Evolutionary conservation across 2,329 filamentous ascomycete species (phyloP).

Genomic region (Fusarium sp.): DNA sequence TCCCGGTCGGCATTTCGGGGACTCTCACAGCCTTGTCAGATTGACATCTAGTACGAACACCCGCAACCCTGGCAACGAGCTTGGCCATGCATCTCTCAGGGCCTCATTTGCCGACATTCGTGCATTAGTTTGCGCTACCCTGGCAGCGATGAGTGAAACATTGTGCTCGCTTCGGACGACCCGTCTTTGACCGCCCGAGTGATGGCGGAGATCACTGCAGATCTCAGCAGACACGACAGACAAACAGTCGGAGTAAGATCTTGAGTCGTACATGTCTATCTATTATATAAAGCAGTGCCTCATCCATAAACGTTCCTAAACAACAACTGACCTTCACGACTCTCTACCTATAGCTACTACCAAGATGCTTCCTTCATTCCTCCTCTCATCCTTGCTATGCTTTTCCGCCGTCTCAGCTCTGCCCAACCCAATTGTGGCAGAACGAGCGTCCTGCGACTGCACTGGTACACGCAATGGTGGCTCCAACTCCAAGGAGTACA

Average conservation of each 20-base stretch:
- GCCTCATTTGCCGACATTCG: conserved; percentile 3
- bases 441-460: conserved; percentile 36
- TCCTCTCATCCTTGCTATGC: conserved; percentile 31
- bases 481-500: conserved; percentile 35
- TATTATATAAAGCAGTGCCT: conserved; percentile 9
- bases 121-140: conserved; percentile 6
- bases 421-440: conserved; percentile 6
- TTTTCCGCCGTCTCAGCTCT: conserved; percentile 30
- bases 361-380: conserved; percentile 32
- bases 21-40: background rate
- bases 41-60: background rate
- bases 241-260: background rate
- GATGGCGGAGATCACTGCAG: conserved; percentile 13
- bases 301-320: background rate
- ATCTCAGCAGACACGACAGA: background rate
- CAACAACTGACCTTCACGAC: background rate
- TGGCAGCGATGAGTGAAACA: conserved; percentile 12
- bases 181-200: conserved; percentile 6
- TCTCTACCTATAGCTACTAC: too few species aligned
- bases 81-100: background rate
- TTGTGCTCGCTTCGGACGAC: conserved; percentile 8
- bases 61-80: background rate
- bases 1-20: background rate
- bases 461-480: conserved; percentile 38
- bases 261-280: background rate